Evolutionary conservation across 176 grass and related monocot species (phyloP), one percentile per base, ranked within the genome.

Genomic region (Saccharum spontaneum): DNA sequence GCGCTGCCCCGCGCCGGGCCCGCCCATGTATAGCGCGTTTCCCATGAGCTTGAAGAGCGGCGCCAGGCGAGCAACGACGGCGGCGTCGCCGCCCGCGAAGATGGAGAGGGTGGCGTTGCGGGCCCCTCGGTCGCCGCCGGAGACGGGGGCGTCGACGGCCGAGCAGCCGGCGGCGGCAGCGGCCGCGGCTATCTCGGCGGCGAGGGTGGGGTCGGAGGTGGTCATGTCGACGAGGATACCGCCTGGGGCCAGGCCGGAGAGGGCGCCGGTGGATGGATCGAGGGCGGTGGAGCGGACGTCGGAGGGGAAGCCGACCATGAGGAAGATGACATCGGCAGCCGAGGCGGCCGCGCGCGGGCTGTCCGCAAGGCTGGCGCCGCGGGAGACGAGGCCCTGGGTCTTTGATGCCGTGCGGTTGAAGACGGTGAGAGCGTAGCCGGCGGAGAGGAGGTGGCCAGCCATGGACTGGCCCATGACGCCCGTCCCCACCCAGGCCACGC

Each of bases 381-480:
- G 79, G 57, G 90, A 88, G 9, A 98, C 61, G 38, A 97, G 87
- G 11, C 90, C 80, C 48, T 94, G 82, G 12, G 90, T 89, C 78
- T 94, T 97, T 9, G 92, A 89, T 12, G 89, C 48, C 24, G 95
- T 97, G 73, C 90, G 95, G 66, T 90, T 94, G 87, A 89, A 98
- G 7, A 94, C 96, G 76, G 91, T 98, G 73, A 98, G 83, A 66
- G 83, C 57, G 89, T 92, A 98, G 18, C 96, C 93, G 49, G 93
- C 93, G 66, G 86, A 71, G 65, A 98, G 88, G 70, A 98, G 91
- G 86, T 98, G 93, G 31, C 77, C 86, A 28, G 96, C 96, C 96
- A 98, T 98, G 88, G 92, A 89, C 81, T 88, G 90, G 78, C 95
- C 95, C 95, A 92, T 98, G 66, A 98, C 89, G 60, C 95, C 93